Percentiles rank a stretch among this genome's conserved stretches.
Conservation (phyloP, 345 rosid genomes). For the Salix koriyanagi region DNA sequence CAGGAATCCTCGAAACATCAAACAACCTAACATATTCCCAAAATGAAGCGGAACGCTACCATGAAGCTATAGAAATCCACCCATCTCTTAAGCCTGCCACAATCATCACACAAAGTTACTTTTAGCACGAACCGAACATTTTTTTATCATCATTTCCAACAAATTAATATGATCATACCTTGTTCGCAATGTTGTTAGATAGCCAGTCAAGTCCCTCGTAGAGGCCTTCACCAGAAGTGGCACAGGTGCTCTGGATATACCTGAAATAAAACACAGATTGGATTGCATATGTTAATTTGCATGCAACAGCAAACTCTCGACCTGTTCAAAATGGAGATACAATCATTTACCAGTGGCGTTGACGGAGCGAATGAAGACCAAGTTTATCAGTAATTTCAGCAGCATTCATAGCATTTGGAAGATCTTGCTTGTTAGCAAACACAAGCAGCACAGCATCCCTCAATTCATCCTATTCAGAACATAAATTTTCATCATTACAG, state of each 20-base stretch:
- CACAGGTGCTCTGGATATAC: constrained; percentile 23
- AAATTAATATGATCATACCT: background rate
- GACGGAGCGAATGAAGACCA: constrained; percentile 12
- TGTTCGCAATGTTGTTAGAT: constrained; percentile 21
- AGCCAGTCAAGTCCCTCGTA: constrained; percentile 20
- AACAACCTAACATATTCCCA: background rate
- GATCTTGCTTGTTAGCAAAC: constrained; percentile 21
- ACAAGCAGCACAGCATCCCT: constrained; percentile 21
- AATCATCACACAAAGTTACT: background rate
- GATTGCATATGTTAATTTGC: background rate
- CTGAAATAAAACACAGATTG: background rate
- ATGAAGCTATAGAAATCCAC: background rate
- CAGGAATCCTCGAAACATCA: background rate
- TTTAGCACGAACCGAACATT: background rate
- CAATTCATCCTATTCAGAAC: constrained; percentile 11
- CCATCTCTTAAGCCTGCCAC: background rate
- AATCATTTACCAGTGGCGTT: constrained; percentile 18
- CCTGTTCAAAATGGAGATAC: background rate
- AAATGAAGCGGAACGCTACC: background rate
- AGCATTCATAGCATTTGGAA: constrained; percentile 25
- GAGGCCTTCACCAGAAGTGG: constrained; percentile 18
- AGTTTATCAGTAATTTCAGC: constrained; percentile 18
- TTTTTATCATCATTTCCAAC: background rate
- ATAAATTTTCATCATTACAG: background rate
- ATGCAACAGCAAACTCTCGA: background rate